Evolutionary conservation across 164 flowering plant species (phyloP).

Genomic region (Tetracentron sinense): DNA sequence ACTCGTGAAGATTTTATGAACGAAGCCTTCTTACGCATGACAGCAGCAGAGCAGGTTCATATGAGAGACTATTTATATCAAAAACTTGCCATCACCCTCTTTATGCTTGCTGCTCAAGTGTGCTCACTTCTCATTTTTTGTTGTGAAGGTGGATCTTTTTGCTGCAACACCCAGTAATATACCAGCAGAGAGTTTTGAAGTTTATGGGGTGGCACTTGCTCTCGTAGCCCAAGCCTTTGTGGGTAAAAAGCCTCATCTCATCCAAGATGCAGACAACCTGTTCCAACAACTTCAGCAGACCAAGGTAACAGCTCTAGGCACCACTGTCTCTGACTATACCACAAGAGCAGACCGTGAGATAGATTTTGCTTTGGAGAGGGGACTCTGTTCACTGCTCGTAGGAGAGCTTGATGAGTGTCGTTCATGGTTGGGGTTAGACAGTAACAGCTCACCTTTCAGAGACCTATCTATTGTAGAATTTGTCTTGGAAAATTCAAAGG

Average conservation of each 20-base stretch:
- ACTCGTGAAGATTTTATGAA: slow-evolving; percentile 94
- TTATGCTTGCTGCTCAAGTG: not conserved
- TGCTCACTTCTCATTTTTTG: slow-evolving; percentile 8
- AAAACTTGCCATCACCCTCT: not conserved
- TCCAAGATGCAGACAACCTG: slow-evolving; percentile 77
- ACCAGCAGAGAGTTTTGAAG: slow-evolving; percentile 91
- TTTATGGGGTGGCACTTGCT: slow-evolving; percentile 96
- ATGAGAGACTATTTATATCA: not conserved
- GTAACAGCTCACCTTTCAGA: slow-evolving; percentile 63
- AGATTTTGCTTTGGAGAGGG: slow-evolving; percentile 90
- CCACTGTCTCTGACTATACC: slow-evolving; percentile 31
- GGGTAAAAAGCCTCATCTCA: slow-evolving; percentile 80
- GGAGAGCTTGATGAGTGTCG: slow-evolving; percentile 92
- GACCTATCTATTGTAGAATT: slow-evolving; percentile 74
- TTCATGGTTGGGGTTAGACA: slow-evolving; percentile 85
- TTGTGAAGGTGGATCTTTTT: slow-evolving; percentile 75
- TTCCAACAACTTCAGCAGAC: slow-evolving; percentile 89
- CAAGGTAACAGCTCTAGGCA: slow-evolving; percentile 40
- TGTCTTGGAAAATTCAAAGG: slow-evolving; percentile 66
- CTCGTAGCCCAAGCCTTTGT: slow-evolving; percentile 83
- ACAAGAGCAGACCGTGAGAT: slow-evolving; percentile 51
- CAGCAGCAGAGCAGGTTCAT: slow-evolving; percentile 86
- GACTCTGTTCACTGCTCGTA: slow-evolving; percentile 85
- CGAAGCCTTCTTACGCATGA: slow-evolving; percentile 78
- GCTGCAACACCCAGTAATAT: slow-evolving; percentile 80